A percentile compares a stretch with the other conserved stretches of the same genome.
These are phyloP conservation scores for Crithidia acanthocephali DNA, from an alignment of 208 protist genomes.

Conservation along the genomic window DNA sequence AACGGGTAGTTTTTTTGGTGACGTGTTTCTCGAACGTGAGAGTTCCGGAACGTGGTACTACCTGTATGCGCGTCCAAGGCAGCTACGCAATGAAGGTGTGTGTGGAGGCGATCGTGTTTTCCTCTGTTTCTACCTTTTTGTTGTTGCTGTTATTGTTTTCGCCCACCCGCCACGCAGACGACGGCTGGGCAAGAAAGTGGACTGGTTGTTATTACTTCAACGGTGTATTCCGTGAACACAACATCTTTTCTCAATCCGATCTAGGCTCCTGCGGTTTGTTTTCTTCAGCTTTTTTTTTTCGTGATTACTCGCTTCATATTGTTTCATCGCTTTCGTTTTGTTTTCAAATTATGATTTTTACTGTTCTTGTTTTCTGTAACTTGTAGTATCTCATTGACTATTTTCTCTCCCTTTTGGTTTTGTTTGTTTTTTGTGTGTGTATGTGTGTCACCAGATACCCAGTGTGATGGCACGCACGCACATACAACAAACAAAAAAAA, in stretches of 20 bases:
- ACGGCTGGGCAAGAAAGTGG: not conserved
- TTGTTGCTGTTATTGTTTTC: too few species aligned
- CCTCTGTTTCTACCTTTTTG: not conserved
- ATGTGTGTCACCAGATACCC: too few species aligned
- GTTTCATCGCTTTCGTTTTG: too few species aligned
- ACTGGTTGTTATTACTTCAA: not conserved
- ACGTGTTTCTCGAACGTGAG: slow-evolving; percentile 1
- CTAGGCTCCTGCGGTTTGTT: too few species aligned
- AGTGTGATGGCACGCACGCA: too few species aligned
- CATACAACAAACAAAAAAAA: too few species aligned
- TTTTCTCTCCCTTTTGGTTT: not conserved
- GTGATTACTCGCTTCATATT: too few species aligned
- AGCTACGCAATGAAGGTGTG: not conserved
- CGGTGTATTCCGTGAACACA: not conserved
- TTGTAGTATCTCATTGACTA: not conserved
- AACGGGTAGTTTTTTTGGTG: not conserved
- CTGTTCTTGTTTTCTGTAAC: not conserved
- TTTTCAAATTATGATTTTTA: not conserved
- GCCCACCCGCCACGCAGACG: too few species aligned
- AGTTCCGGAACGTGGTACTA: not conserved
- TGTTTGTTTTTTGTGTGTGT: too few species aligned
- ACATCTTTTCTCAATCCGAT: too few species aligned
- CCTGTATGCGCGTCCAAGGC: not conserved
- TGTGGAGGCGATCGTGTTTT: not conserved
- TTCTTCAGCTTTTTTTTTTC: not conserved